Evolutionary conservation across 768 basidiomycete species (phyloP).

Genomic region (Hemileccinum rubropunctum): DNA sequence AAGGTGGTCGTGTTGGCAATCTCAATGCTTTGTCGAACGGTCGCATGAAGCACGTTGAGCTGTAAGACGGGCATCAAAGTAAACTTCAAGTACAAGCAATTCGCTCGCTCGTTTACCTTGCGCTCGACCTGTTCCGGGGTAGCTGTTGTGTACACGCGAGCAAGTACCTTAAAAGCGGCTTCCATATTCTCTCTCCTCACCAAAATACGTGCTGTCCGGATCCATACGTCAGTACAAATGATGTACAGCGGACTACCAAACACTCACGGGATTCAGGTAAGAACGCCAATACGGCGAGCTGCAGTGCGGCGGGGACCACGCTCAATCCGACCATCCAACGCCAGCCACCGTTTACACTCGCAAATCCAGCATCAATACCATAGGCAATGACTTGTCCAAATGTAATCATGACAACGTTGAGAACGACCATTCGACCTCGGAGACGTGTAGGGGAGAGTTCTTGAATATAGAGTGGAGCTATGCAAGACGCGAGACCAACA

Average conservation of each 20-base stretch:
- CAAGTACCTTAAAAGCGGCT: slow-evolving; percentile 52
- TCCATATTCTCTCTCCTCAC: slow-evolving; percentile 52
- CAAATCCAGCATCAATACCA: slow-evolving; percentile 67
- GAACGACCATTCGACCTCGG: slow-evolving; percentile 74
- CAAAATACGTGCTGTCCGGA: slow-evolving; percentile 54
- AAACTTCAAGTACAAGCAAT: background rate
- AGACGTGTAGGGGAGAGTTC: slow-evolving; percentile 75
- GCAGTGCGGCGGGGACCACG: slow-evolving; percentile 62
- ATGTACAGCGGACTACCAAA: background rate
- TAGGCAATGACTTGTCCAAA: slow-evolving; percentile 79
- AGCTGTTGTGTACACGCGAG: slow-evolving; percentile 68
- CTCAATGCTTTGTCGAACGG: slow-evolving; percentile 60
- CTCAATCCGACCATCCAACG: slow-evolving; percentile 84
- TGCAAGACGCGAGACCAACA: slow-evolving; percentile 73
- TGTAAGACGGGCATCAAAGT: slow-evolving; percentile 15
- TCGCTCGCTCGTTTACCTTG: slow-evolving; percentile 41
- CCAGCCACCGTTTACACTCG: slow-evolving; percentile 62
- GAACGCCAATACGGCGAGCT: slow-evolving; percentile 57
- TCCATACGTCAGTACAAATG: background rate
- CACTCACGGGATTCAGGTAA: slow-evolving; percentile 77
- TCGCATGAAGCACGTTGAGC: slow-evolving; percentile 57
- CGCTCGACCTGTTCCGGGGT: slow-evolving; percentile 61
- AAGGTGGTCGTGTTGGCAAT: slow-evolving; percentile 64
- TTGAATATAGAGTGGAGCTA: slow-evolving; percentile 81
- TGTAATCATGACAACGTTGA: slow-evolving; percentile 83